Evolutionary conservation across 2,329 filamentous ascomycete species (phyloP), one percentile per base, ranked within the genome.

Genomic region (Rutstroemia sp.): DNA sequence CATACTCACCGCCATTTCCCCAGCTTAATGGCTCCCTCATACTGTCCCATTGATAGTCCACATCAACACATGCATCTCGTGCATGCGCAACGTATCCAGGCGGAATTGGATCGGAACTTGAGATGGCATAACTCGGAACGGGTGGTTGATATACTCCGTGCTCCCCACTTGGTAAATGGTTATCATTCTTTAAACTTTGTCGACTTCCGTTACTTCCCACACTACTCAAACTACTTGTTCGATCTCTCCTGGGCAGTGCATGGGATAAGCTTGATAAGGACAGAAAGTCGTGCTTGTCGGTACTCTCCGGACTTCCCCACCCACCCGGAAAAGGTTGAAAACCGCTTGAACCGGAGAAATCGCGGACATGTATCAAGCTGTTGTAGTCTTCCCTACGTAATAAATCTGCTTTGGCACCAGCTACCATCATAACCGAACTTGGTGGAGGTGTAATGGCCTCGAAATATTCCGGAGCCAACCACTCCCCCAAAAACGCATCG

Each of bases 41-140:
- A 58, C 92, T 96, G 68, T 99, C 92, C 92, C 94, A 99, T 65
- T 92, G 88, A 66, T 90, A 95, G 71, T 99, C 94, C n/a, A 96
- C 79, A 51, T 88, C 80, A 5, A 89, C 78, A 67, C 91, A 97
- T 12, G 87, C 83, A 68, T 97, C 90, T 60, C 91, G 83, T 8
- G 92, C 92, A 72, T 99, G 94, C 0, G 90, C 82, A 18, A 96
- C 88, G 69, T 95, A 95, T 2, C 92, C 94, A 2, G 83, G 76
- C 0, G 94, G 94, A 57, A 97, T 96, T 7, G 86, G 84, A 46
- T 90, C 86, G 7, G 86, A 86, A 7, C 81, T 79, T 0, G 89
- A 92, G 9, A 96, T 80, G 1, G 92, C 90, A 71, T 95, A 96
- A 16, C 85, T 82, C 1, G 92, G 92, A 5, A 82, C 79, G 0